phyloP scores from a whole-genome alignment of 176 grass and related monocot species.

The Neostapfia colusana region DNA sequence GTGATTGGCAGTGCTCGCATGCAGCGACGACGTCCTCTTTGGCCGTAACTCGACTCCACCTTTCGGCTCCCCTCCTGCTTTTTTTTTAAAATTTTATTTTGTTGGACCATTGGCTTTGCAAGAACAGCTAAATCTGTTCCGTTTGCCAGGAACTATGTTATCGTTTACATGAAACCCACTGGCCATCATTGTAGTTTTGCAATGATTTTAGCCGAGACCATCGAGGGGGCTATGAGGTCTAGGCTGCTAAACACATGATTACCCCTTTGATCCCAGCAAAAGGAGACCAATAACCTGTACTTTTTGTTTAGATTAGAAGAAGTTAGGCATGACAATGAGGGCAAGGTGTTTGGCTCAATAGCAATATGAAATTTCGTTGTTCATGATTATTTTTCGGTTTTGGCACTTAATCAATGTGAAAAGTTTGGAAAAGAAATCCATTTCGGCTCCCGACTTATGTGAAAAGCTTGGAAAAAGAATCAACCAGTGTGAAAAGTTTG shows the following conservation, averaged over 20 bases:
- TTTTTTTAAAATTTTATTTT: too few relatives aligned
- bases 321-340: not conserved
- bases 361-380: not conserved
- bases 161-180: constrained; percentile 15
- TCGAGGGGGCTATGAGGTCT: not conserved
- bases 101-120: constrained; percentile 17
- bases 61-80: not conserved
- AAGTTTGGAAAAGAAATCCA: not conserved
- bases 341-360: not conserved
- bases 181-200: constrained; percentile 14
- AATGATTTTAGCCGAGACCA: constrained; percentile 2
- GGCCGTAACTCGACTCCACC: constrained; percentile 3
- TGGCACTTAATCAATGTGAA: not conserved
- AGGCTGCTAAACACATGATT: constrained; percentile 19
- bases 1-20: constrained; percentile 13
- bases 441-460: too few relatives aligned
- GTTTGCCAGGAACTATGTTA: not conserved
- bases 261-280: constrained; percentile 6
- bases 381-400: too few relatives aligned
- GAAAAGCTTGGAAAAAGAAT: not conserved
- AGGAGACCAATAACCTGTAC: not conserved
- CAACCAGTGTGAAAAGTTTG: not conserved
- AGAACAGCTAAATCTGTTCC: constrained; percentile 19
- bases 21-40: constrained; percentile 19
- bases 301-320: not conserved